A percentile compares a stretch with the other conserved stretches of the same genome.
These are phyloP conservation scores for Moesziomyces parantarcticus DNA, from an alignment of 1,284 basidiomycete genomes.

Conservation along the genomic window DNA sequence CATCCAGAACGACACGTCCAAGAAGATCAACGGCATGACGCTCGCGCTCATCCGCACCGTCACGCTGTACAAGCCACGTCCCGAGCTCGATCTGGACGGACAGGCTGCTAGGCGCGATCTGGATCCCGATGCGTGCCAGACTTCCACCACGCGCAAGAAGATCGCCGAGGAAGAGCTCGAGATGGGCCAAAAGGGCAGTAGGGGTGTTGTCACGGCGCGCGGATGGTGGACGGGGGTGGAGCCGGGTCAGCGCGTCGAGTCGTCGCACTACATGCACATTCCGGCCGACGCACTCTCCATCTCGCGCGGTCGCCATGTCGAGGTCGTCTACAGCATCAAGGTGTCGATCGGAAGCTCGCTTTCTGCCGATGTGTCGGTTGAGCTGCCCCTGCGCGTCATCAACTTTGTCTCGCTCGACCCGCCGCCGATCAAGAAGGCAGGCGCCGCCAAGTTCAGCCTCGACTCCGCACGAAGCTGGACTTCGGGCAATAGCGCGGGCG, in stretches of 20 bases:
- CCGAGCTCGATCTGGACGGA: conserved; percentile 69
- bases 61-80: conserved; percentile 76
- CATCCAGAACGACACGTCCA: conserved; percentile 77
- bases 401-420: conserved; percentile 85
- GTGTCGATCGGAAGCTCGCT: conserved; percentile 78
- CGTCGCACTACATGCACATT: conserved; percentile 60
- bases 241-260: conserved; percentile 50
- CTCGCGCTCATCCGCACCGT: conserved; percentile 79
- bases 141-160: conserved; percentile 60
- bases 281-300: conserved; percentile 80
- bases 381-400: conserved; percentile 79
- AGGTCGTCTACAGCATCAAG: conserved; percentile 81
- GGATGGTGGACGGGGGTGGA: conserved; percentile 67
- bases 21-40: conserved; percentile 73
- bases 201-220: conserved; percentile 54
- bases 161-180: conserved; percentile 59
- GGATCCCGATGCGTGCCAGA: conserved; percentile 60
- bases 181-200: conserved; percentile 60
- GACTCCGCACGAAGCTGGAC: conserved; percentile 22
- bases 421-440: conserved; percentile 70
- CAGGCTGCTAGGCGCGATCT: conserved; percentile 34
- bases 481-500: conserved; percentile 9
- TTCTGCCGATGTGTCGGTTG: conserved; percentile 76
- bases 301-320: conserved; percentile 78
- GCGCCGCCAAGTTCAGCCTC: conserved; percentile 11